phyloP scores from a whole-genome alignment of 805 yeast species.

The Candida anglica region DNA sequence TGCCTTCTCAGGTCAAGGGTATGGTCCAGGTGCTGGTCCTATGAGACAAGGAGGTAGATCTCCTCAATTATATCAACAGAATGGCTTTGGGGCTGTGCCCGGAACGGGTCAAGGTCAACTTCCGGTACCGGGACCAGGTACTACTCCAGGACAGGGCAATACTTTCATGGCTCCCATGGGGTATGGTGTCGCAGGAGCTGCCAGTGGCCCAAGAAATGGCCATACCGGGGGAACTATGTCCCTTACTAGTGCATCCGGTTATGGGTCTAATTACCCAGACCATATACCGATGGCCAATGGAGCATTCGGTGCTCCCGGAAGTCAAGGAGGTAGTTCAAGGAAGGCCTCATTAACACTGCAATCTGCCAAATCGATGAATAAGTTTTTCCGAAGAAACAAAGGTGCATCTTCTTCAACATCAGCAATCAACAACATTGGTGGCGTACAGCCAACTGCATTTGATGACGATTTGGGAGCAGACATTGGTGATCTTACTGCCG shows the following conservation, averaged over 20 bases:
- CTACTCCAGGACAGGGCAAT: not conserved
- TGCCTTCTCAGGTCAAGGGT: not conserved
- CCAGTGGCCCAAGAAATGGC: not conserved
- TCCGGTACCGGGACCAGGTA: not conserved
- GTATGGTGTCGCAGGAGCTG: not conserved
- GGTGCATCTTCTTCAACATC: slow-evolving; percentile 16
- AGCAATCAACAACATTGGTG: no score
- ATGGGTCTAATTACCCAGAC: slow-evolving; percentile 1
- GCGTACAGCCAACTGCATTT: slow-evolving; percentile 14
- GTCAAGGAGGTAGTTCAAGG: slow-evolving; percentile 10
- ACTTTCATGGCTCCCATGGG: no score
- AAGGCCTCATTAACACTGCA: slow-evolving; percentile 37
- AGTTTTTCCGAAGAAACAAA: slow-evolving; percentile 39
- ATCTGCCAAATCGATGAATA: slow-evolving; percentile 37
- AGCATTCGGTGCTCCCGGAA: slow-evolving; percentile 1
- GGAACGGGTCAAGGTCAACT: not conserved
- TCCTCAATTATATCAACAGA: no score
- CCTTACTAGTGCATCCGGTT: not conserved
- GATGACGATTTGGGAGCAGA: slow-evolving; percentile 38
- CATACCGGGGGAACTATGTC: not conserved
- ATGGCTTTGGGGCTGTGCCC: no score
- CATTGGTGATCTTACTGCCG: slow-evolving; percentile 29
- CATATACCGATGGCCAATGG: slow-evolving; percentile 7
- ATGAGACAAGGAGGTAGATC: not conserved
- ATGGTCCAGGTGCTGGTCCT: not conserved